A percentile compares a stretch with the other conserved stretches of the same genome.
These are phyloP conservation scores for Aspergillus sp. DNA, from an alignment of 2,329 filamentous ascomycete genomes.

Conservation along the genomic window DNA sequence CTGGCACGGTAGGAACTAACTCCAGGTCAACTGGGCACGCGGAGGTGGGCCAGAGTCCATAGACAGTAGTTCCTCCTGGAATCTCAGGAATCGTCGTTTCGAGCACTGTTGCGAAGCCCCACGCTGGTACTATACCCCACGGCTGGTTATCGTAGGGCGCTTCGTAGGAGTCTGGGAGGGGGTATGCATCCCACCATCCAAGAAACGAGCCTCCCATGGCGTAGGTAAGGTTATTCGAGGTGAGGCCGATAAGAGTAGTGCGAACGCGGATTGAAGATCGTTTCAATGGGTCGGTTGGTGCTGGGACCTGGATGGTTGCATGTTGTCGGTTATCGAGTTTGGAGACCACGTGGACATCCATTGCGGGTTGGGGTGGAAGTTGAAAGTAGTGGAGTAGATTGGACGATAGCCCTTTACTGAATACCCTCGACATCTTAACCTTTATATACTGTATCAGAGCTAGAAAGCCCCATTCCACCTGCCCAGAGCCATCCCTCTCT, in stretches of 20 bases:
- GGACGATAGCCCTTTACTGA: too few relatives aligned
- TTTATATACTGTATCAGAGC: too few relatives aligned
- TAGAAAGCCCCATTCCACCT: too few relatives aligned
- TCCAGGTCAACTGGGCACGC: conserved; percentile 44
- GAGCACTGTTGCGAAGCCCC: conserved; percentile 53
- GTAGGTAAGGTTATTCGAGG: conserved; percentile 7
- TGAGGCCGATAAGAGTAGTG: background rate
- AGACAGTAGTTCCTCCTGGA: conserved; percentile 42
- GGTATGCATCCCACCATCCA: conserved; percentile 50
- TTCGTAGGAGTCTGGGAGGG: conserved; percentile 40
- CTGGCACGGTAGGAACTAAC: conserved; percentile 32
- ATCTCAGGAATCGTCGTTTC: conserved; percentile 46
- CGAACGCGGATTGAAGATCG: background rate
- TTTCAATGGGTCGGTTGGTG: background rate
- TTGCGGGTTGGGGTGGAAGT: too few relatives aligned
- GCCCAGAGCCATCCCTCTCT: too few relatives aligned
- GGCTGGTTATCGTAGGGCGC: conserved; percentile 34
- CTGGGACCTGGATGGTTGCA: background rate
- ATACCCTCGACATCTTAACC: too few relatives aligned
- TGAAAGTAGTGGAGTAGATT: too few relatives aligned
- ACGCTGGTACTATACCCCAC: conserved; percentile 55
- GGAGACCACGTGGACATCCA: background rate
- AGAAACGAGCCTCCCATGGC: background rate
- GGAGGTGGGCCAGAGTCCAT: conserved; percentile 52
- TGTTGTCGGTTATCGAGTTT: conserved; percentile 6